These are phyloP conservation scores for Steccherinum ochraceum DNA, from an alignment of 768 basidiomycete genomes.

Conservation along the genomic window DNA sequence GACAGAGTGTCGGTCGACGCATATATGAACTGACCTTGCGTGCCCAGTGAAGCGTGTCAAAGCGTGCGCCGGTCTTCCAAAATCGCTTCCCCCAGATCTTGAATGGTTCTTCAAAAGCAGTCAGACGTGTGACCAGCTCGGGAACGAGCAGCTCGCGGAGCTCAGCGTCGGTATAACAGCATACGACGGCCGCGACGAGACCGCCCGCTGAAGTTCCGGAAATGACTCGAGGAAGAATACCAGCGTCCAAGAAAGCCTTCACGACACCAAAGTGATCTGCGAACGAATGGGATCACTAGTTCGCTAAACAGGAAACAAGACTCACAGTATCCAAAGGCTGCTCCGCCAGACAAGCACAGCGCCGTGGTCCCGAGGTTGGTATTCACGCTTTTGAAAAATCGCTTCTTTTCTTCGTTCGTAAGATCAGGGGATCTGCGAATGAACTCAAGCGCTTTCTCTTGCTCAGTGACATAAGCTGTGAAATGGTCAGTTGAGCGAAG, in stretches of 20 bases:
- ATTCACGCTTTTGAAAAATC: constrained; percentile 86
- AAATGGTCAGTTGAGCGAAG: constrained; percentile 2
- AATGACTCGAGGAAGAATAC: constrained; percentile 83
- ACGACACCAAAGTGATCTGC: constrained; percentile 88
- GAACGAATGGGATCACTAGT: not conserved
- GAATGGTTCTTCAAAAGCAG: constrained; percentile 75
- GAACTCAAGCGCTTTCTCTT: constrained; percentile 68
- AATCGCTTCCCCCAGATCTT: constrained; percentile 66
- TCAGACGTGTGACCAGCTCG: constrained; percentile 75
- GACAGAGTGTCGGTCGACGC: not conserved
- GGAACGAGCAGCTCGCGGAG: constrained; percentile 73
- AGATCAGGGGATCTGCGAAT: constrained; percentile 71
- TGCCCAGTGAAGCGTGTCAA: constrained; percentile 88
- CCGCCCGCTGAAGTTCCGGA: constrained; percentile 95
- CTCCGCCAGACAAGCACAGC: constrained; percentile 93
- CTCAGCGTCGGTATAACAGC: constrained; percentile 87
- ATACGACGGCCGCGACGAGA: constrained; percentile 65
- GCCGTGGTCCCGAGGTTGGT: constrained; percentile 89
- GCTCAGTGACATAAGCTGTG: constrained; percentile 74
- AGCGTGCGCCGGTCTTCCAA: constrained; percentile 87
- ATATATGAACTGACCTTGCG: constrained; percentile 54
- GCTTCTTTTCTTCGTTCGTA: constrained; percentile 80
- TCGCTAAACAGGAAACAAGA: not conserved
- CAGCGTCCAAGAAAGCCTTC: constrained; percentile 84
- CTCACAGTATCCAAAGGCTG: constrained; percentile 89